phyloP scores from a whole-genome alignment of 495 filamentous ascomycete genomes.

The Tricharina praecox region DNA sequence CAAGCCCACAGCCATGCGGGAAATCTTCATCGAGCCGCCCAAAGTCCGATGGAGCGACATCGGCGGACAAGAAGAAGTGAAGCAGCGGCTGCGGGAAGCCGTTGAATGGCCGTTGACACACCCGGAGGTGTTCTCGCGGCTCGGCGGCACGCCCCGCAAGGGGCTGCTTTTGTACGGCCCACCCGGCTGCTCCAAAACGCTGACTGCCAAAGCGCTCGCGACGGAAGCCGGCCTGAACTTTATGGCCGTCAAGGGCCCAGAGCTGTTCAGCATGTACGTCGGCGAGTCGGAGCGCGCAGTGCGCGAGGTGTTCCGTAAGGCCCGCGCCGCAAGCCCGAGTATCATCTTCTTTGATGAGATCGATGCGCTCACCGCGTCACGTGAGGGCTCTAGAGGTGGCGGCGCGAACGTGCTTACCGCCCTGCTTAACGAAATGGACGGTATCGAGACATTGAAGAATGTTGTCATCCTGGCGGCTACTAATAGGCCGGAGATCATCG shows the following conservation, averaged over 20 bases:
- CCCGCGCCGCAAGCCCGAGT: constrained; percentile 67
- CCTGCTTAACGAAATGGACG: constrained; percentile 89
- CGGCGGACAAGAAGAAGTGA: constrained; percentile 70
- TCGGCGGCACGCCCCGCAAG: constrained; percentile 51
- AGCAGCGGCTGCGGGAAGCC: constrained; percentile 46
- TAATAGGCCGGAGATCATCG: constrained; percentile 68
- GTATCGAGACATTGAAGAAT: constrained; percentile 66
- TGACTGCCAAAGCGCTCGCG: constrained; percentile 81
- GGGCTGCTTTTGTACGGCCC: constrained; percentile 87
- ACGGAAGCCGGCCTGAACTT: constrained; percentile 88
- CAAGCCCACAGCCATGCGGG: constrained; percentile 74
- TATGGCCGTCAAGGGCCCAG: constrained; percentile 88
- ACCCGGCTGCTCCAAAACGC: constrained; percentile 89
- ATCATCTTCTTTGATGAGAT: constrained; percentile 99
- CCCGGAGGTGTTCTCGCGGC: constrained; percentile 40
- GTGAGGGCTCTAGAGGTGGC: constrained; percentile 37
- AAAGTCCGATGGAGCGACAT: constrained; percentile 81
- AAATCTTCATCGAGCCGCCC: constrained; percentile 74
- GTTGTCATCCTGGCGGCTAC: constrained; percentile 90
- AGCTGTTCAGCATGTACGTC: constrained; percentile 93
- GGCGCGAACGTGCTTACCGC: constrained; percentile 77
- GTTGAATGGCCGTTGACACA: constrained; percentile 52
- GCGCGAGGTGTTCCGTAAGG: constrained; percentile 74
- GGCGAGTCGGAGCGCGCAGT: constrained; percentile 86
- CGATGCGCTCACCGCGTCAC: constrained; percentile 70